Percentiles rank a stretch among this genome's conserved stretches.
Conservation (phyloP, 2,329 filamentous ascomycete species). For the Beauveria sp. region DNA sequence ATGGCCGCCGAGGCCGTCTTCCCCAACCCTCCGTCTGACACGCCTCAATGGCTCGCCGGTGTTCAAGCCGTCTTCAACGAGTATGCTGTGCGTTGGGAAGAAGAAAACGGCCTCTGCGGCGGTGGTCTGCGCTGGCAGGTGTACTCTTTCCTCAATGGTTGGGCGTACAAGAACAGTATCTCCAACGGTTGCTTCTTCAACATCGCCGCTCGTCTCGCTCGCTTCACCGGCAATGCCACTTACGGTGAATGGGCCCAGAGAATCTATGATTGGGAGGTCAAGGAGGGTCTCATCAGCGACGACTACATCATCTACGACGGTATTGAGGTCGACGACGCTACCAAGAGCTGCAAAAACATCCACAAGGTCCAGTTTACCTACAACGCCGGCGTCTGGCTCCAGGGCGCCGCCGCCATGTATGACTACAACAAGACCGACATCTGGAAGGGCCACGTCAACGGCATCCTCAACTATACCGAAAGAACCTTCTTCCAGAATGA, state of each 20-base stretch:
- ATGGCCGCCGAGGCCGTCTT: slow-evolving; percentile 64
- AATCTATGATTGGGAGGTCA: slow-evolving; percentile 58
- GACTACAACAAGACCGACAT: slow-evolving; percentile 45
- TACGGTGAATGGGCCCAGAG: slow-evolving; percentile 70
- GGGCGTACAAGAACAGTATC: slow-evolving; percentile 60
- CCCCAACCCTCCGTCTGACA: slow-evolving; percentile 46
- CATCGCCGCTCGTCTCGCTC: slow-evolving; percentile 60
- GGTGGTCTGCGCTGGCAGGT: slow-evolving; percentile 85
- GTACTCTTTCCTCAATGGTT: slow-evolving; percentile 67
- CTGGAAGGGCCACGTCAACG: slow-evolving; percentile 54
- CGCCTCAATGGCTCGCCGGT: slow-evolving; percentile 68
- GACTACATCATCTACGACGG: slow-evolving; percentile 50
- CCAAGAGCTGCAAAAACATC: slow-evolving; percentile 39
- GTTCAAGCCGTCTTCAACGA: slow-evolving; percentile 76
- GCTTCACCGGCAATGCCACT: slow-evolving; percentile 71
- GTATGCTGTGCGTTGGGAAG: slow-evolving; percentile 65
- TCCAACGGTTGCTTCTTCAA: slow-evolving; percentile 66
- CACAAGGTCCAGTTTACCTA: slow-evolving; percentile 61
- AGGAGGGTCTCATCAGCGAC: slow-evolving; percentile 47
- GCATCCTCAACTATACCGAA: slow-evolving; percentile 44
- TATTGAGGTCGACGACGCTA: slow-evolving; percentile 27
- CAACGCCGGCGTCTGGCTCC: slow-evolving; percentile 59
- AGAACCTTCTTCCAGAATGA: slow-evolving; percentile 45
- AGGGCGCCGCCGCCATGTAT: slow-evolving; percentile 54
- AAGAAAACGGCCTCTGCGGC: slow-evolving; percentile 40